Evolutionary conservation across 2,329 filamentous ascomycete genomes (phyloP).

Genomic region (Cladosporium sp.): DNA sequence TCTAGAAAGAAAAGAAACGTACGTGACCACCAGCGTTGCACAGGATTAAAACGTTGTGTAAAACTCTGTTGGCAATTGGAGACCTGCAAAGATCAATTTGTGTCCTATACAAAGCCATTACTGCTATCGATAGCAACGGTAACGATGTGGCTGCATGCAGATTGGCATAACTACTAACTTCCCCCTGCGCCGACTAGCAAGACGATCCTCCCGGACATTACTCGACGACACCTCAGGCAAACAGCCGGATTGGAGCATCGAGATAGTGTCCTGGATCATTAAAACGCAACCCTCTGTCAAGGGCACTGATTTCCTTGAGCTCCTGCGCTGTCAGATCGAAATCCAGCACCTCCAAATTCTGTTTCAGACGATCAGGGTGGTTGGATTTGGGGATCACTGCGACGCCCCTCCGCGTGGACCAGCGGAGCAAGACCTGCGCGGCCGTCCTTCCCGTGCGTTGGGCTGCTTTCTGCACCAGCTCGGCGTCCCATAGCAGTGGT

Average conservation of each 20-base stretch:
- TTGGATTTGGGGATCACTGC: slow-evolving; percentile 79
- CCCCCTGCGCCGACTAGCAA: too few species aligned
- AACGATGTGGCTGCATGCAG: too few species aligned
- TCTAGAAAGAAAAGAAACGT: too few species aligned
- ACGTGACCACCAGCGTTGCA: too few species aligned
- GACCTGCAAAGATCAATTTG: too few species aligned
- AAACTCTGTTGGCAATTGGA: too few species aligned
- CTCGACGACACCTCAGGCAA: too few species aligned
- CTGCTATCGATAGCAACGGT: too few species aligned
- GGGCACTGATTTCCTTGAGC: slow-evolving; percentile 58
- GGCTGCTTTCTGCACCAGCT: slow-evolving; percentile 60
- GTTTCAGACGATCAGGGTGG: slow-evolving; percentile 49
- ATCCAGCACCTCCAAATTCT: slow-evolving; percentile 62
- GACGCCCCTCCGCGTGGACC: slow-evolving; percentile 77
- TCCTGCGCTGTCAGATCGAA: slow-evolving; percentile 63
- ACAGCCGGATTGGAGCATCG: neutral
- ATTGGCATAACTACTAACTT: too few species aligned
- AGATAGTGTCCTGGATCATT: slow-evolving; percentile 67
- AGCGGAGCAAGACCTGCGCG: slow-evolving; percentile 77
- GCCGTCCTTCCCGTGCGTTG: slow-evolving; percentile 66
- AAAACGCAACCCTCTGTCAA: slow-evolving; percentile 66
- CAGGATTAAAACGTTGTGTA: too few species aligned
- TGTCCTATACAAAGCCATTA: too few species aligned
- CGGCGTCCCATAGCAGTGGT: slow-evolving; percentile 65
- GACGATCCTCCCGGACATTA: too few species aligned